Base-by-base conservation (phyloP, 1,284 basidiomycete species). In the Mycena citricolor region DNA sequence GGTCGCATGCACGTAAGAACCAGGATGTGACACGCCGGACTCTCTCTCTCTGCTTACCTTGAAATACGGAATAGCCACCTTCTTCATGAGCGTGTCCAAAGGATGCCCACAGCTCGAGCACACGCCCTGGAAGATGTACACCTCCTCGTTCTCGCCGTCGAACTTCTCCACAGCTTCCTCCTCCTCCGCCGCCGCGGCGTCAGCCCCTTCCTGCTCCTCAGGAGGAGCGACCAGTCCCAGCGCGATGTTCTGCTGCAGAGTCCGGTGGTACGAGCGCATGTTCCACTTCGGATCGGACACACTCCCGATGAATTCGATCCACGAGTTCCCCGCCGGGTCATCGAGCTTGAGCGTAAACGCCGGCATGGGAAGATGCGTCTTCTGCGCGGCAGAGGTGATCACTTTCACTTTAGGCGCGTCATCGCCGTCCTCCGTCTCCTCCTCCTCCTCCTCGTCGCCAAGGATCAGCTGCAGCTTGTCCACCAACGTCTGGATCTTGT, bases 11-110 rank as follows among this genome's bases (percentile, higher is more conserved):
- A 20, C 41, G 25, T 6, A 3, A 29, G 16, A 20, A 30, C n/a
- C n/a, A 33, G 16, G 8, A 8, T 35, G n/a, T 14, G 20, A 21
- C 12, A 14, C 39, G 19, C 30, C 32, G 23, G 6, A 13, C 29
- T 47, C 72, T 41, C n/a, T n/a, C n/a, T n/a, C n/a, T n/a, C n/a
- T n/a, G n/a, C n/a, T n/a, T 47, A 88, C 91, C 76, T 99, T 92
- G 77, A 99, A 99, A 68, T 99, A 95, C 0, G 97, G 97, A 55
- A 99, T 98, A 59, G 84, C 85, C 58, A 99, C 88, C 61, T 90
- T 92, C 76, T 99, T 95, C 91, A 99, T 97, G 55, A 84, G 71
- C 1, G 95, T 99, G 60, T 92, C 79, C 17, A 93, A 73, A 7
- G 80, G 74, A 50, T 86, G 86, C 2, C 86, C 86, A 66, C 97